phyloP scores from a whole-genome alignment of 257 asterid species.

The Prunella vulgaris region DNA sequence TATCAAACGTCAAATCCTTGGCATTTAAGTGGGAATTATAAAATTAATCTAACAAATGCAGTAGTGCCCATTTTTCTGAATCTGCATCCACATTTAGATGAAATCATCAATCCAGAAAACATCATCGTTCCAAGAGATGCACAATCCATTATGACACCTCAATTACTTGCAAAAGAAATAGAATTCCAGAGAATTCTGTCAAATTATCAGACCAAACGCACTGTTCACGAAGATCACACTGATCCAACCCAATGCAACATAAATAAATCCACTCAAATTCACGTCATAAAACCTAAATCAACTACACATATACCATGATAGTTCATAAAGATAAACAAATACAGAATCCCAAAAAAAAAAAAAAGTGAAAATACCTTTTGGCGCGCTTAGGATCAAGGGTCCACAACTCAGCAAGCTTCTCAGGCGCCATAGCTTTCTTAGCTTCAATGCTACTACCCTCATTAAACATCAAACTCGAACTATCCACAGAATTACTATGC shows the following conservation, averaged over 20 bases:
- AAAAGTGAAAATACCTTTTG: conserved; percentile 50
- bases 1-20: background rate
- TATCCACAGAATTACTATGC: conserved; percentile 60
- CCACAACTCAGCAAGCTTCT: conserved; percentile 95
- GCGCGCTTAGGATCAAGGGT: conserved; percentile 93
- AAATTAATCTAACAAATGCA: background rate
- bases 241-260: background rate
- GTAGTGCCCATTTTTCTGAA: background rate
- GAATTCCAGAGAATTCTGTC: background rate
- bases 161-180: background rate
- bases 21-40: background rate
- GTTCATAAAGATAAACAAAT: background rate
- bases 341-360: background rate
- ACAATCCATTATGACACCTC: background rate
- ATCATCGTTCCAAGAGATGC: no score
- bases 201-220: background rate
- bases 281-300: background rate
- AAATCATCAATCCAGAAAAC: background rate
- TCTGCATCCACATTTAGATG: background rate
- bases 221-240: conserved; percentile 13
- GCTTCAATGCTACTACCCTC: conserved; percentile 67
- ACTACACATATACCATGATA: background rate
- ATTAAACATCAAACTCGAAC: conserved; percentile 51
- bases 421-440: conserved; percentile 96
- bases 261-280: background rate